Evolutionary conservation across 116 monocot species (phyloP).

Genomic region (Dioscorea cayenensis): DNA sequence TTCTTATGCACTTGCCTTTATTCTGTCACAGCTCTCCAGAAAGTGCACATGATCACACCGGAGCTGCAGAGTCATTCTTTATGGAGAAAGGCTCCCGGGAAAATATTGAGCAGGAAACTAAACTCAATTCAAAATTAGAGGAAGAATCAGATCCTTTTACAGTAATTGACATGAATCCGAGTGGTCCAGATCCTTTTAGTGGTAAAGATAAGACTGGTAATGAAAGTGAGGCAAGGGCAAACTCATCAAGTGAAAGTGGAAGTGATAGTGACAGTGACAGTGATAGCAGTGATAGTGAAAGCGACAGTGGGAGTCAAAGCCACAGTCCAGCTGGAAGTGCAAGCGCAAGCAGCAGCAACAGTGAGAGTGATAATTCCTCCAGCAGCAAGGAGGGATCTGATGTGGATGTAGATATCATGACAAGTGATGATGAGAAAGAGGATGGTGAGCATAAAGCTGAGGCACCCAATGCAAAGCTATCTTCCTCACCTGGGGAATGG

Average conservation of each 20-base stretch:
- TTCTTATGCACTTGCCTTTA: not conserved
- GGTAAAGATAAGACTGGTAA: conserved; percentile 24
- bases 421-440: conserved; percentile 81
- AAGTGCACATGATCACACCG: conserved; percentile 17
- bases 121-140: conserved; percentile 22
- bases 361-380: conserved; percentile 87
- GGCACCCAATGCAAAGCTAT: conserved; percentile 24
- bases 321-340: conserved; percentile 60
- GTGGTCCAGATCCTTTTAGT: conserved; percentile 23
- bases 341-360: conserved; percentile 91
- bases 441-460: conserved; percentile 19
- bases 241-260: conserved; percentile 74
- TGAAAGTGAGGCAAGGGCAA: conserved; percentile 36
- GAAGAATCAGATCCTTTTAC: conserved; percentile 47
- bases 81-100: conserved; percentile 25
- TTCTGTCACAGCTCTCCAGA: conserved; percentile 49
- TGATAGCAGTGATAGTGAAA: conserved; percentile 74
- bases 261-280: conserved; percentile 83
- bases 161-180: conserved; percentile 31
- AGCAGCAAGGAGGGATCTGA: conserved; percentile 90
- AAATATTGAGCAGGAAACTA: conserved; percentile 30
- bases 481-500: conserved; percentile 12
- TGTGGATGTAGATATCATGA: conserved; percentile 84
- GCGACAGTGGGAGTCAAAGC: conserved; percentile 83
- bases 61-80: conserved; percentile 16